Conservation (phyloP, 306 rosid species). For the Rosa multiflora region DNA sequence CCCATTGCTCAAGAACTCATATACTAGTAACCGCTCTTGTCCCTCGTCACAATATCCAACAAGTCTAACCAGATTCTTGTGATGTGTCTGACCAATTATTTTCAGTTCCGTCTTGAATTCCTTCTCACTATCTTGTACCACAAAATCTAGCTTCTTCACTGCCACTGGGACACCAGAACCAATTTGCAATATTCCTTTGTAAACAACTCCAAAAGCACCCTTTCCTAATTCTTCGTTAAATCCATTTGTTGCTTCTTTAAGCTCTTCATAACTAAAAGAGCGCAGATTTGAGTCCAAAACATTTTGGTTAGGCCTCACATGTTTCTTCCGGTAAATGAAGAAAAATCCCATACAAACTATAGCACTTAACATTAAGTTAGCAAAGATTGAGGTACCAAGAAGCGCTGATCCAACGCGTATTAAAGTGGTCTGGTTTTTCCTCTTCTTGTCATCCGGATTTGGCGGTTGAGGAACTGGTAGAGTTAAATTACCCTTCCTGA, state of each 20-base stretch:
- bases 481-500: no score
- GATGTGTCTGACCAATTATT: slow-evolving; percentile 34
- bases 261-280: slow-evolving; percentile 32
- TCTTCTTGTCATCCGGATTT: no score
- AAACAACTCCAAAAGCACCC: slow-evolving; percentile 42
- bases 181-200: slow-evolving; percentile 21
- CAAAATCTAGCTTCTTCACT: slow-evolving; percentile 27
- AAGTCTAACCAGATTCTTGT: slow-evolving; percentile 34
- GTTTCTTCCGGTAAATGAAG: slow-evolving; percentile 15
- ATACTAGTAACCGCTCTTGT: slow-evolving; percentile 19
- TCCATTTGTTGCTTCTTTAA: slow-evolving; percentile 32
- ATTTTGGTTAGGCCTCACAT: not conserved
- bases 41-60: slow-evolving; percentile 28
- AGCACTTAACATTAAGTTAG: not conserved
- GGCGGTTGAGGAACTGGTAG: no score
- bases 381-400: slow-evolving; percentile 22
- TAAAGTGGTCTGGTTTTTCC: not conserved
- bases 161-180: slow-evolving; percentile 19
- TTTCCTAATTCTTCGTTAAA: slow-evolving; percentile 37
- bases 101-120: slow-evolving; percentile 31
- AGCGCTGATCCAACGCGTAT: not conserved
- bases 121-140: slow-evolving; percentile 17
- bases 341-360: slow-evolving; percentile 4
- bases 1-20: slow-evolving; percentile 29
- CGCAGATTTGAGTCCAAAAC: slow-evolving; percentile 14